Percentiles rank a stretch among this genome's conserved stretches.
These are phyloP conservation scores for Diplodia seriata DNA, from an alignment of 2,329 filamentous ascomycete species.

Conservation along the genomic window DNA sequence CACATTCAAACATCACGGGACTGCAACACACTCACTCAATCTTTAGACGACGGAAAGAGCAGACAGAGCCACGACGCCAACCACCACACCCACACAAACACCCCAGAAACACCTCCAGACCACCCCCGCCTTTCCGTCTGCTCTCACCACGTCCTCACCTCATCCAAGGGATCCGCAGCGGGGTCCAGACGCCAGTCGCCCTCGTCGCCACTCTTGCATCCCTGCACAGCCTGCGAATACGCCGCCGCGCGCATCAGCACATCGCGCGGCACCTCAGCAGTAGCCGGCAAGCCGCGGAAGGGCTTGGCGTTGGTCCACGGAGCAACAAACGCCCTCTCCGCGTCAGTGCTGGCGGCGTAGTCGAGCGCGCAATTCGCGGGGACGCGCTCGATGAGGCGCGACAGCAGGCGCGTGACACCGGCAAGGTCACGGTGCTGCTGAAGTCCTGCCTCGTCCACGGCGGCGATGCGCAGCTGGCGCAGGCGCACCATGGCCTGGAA, in stretches of 20 bases:
- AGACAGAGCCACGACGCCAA: too few relatives aligned
- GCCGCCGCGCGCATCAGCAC: conserved; percentile 7
- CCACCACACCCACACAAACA: too few relatives aligned
- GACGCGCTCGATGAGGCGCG: conserved; percentile 25
- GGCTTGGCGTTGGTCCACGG: not conserved
- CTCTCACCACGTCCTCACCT: not conserved
- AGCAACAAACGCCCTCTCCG: not conserved
- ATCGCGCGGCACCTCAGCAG: not conserved
- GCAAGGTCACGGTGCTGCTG: not conserved
- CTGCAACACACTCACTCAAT: too few relatives aligned
- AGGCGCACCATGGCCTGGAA: conserved; percentile 20
- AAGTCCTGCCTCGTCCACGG: not conserved
- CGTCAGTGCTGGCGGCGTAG: not conserved
- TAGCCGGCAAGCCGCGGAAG: not conserved
- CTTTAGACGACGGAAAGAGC: too few relatives aligned
- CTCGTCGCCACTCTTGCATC: conserved; percentile 7
- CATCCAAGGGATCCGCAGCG: not conserved
- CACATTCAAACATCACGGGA: too few relatives aligned
- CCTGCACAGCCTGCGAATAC: conserved; percentile 6
- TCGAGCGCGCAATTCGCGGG: conserved; percentile 2
- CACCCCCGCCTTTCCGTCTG: too few relatives aligned
- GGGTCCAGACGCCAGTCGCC: conserved; percentile 16
- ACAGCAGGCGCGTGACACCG: conserved; percentile 9
- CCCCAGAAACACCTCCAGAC: too few relatives aligned
- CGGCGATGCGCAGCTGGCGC: conserved; percentile 9